phyloP scores from a whole-genome alignment of 208 protist genomes.

The Blastocrithidia nonstop region DNA sequence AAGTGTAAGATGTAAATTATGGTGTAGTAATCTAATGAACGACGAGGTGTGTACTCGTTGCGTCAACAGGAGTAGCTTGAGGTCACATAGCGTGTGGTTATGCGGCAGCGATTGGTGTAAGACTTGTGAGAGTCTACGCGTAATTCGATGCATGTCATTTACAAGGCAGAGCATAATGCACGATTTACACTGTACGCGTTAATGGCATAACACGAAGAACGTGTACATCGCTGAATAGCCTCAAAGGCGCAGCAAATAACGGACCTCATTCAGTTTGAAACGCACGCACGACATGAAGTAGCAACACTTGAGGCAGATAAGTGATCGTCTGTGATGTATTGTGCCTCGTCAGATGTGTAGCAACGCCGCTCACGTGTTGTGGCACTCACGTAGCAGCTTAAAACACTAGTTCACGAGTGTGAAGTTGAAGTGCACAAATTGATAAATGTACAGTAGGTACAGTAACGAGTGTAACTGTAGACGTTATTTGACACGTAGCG shows the following conservation, averaged over 20 bases:
- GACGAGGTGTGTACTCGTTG: too few species aligned
- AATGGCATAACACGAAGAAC: conserved; percentile 27
- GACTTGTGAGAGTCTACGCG: too few species aligned
- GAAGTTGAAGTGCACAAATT: too few species aligned
- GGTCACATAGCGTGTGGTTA: too few species aligned
- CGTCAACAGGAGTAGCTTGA: too few species aligned
- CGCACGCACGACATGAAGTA: conserved; percentile 10
- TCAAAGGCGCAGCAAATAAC: conserved; percentile 8
- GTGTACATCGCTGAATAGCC: conserved; percentile 17
- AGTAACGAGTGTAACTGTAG: too few species aligned
- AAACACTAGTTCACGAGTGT: background rate
- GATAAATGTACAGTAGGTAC: too few species aligned
- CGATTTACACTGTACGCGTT: conserved; percentile 23
- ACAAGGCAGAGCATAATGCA: conserved; percentile 25
- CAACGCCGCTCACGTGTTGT: background rate
- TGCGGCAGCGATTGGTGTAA: too few species aligned
- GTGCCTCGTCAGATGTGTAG: background rate
- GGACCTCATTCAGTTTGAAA: conserved; percentile 13
- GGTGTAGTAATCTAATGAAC: too few species aligned
- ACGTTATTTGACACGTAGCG: too few species aligned
- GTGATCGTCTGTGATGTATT: conserved; percentile 2
- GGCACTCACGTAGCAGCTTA: background rate
- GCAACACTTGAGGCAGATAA: conserved; percentile 15
- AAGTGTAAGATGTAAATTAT: too few species aligned
- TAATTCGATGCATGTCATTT: too few species aligned